phyloP scores from a whole-genome alignment of 2,329 filamentous ascomycete genomes.

The Botryotinia convoluta region DNA sequence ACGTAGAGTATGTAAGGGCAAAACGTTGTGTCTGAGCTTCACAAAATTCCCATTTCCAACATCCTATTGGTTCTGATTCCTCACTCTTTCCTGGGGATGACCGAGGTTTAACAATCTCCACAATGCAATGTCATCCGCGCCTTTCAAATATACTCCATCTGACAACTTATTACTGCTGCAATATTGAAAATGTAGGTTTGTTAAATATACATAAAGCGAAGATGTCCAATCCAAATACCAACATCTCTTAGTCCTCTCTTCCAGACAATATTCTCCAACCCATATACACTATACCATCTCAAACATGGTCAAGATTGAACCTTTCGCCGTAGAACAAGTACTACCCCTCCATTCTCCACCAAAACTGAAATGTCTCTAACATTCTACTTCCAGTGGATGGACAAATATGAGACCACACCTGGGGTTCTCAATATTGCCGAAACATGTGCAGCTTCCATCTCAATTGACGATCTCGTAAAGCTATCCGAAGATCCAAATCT shows the following conservation, averaged over 20 bases:
- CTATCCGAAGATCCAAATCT: constrained; percentile 55
- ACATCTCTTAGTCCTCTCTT: constrained; percentile 13
- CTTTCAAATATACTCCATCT: background rate
- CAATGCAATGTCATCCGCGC: background rate
- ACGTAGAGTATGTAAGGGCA: background rate
- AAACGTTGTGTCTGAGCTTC: background rate
- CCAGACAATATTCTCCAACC: constrained; percentile 1
- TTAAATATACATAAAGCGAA: constrained; percentile 13
- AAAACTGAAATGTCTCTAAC: constrained; percentile 20
- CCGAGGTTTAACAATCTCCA: constrained; percentile 6
- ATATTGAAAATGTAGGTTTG: constrained; percentile 22
- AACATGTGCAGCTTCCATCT: constrained; percentile 74
- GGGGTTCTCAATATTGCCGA: constrained; percentile 70
- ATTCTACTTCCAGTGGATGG: constrained; percentile 54
- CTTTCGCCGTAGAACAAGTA: constrained; percentile 69
- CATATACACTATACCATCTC: background rate
- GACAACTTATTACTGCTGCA: background rate
- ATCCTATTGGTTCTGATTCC: background rate
- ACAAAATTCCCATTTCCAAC: background rate
- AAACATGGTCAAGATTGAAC: constrained; percentile 55
- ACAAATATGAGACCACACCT: constrained; percentile 55
- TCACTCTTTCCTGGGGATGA: background rate
- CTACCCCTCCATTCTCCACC: background rate
- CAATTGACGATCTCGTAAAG: constrained; percentile 61
- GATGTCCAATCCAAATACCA: constrained; percentile 18